phyloP scores from a whole-genome alignment of 176 grass and related monocot genomes.

The Sorghum bicolor region Sorghum_bicolor_NCBIv3 NC_012873.2:7478501-7479000 shows the following conservation, averaged over 20 bases:
- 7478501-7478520: no score
- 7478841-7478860: neutral
- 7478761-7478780: neutral
- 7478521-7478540: no score
- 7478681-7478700: neutral
- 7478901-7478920: slow-evolving; percentile 31
- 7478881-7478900: slow-evolving; percentile 27
- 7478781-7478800: neutral
- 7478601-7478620: neutral
- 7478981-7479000: slow-evolving; percentile 75
- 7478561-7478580: slow-evolving; percentile 20
- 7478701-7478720: neutral
- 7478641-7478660: neutral
- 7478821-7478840: neutral
- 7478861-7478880: neutral
- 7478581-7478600: neutral
- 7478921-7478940: slow-evolving; percentile 88
- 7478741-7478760: neutral
- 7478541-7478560: neutral
- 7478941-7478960: slow-evolving; percentile 53
- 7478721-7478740: neutral
- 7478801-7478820: neutral
- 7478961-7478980: slow-evolving; percentile 70
- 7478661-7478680: neutral
- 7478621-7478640: neutral